Conservation (phyloP, 257 asterid species). For the Nicotiana tabacum region DNA sequence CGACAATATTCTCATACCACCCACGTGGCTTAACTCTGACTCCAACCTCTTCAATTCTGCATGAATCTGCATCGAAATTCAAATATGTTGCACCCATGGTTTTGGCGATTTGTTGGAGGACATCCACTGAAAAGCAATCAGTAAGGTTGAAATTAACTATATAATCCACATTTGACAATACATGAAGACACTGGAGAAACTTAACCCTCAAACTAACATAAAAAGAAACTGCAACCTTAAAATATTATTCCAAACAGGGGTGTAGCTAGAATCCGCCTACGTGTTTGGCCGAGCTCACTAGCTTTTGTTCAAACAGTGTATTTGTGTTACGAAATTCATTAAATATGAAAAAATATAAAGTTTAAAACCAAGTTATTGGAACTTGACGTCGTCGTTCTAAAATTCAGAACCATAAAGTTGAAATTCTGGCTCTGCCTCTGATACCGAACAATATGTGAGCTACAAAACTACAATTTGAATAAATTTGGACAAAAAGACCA, state of each 20-base stretch:
- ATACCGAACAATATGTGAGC: neutral
- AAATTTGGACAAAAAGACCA: neutral
- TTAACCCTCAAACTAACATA: neutral
- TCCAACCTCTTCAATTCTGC: conserved; percentile 57
- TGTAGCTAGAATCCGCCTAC: too few species aligned
- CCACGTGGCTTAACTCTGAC: conserved; percentile 36
- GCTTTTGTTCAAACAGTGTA: too few species aligned
- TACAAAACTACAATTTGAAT: neutral
- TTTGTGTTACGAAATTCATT: too few species aligned
- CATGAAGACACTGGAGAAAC: neutral
- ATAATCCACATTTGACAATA: neutral
- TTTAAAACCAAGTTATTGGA: too few species aligned
- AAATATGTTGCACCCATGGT: conserved; percentile 75
- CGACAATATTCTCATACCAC: conserved; percentile 47
- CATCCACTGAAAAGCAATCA: conserved; percentile 45
- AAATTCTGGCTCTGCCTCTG: too few species aligned
- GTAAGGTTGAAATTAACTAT: neutral
- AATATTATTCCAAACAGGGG: neutral
- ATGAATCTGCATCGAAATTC: conserved; percentile 54
- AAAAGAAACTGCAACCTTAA: neutral
- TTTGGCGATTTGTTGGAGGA: conserved; percentile 55
- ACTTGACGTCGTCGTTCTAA: too few species aligned
- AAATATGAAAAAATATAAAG: too few species aligned
- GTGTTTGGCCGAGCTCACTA: too few species aligned
- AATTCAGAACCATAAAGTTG: too few species aligned